phyloP scores from a whole-genome alignment of 495 filamentous ascomycete species.

The Penicillium bialowiezense region DNA sequence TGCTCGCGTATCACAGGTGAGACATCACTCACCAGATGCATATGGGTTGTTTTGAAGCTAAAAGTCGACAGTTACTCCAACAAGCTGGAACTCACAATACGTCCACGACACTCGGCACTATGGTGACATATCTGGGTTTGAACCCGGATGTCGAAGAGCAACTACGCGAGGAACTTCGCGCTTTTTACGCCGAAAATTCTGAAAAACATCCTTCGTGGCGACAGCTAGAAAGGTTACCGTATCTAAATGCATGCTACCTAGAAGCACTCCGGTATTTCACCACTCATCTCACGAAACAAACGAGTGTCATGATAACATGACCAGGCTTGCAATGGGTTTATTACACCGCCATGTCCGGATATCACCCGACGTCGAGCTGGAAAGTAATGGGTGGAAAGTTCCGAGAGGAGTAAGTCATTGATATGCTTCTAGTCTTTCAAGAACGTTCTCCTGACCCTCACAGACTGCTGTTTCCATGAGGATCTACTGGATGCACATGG shows the following conservation, averaged over 20 bases:
- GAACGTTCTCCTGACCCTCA: no score
- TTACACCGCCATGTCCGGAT: neutral
- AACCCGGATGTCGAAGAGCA: neutral
- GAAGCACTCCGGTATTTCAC: conserved; percentile 42
- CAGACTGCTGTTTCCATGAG: conserved; percentile 48
- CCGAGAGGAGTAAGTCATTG: conserved; percentile 1
- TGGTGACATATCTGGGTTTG: no score
- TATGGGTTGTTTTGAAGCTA: no score
- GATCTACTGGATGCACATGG: conserved; percentile 62
- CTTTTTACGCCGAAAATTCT: conserved; percentile 11
- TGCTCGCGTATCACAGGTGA: no score
- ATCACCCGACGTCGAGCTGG: conserved; percentile 1
- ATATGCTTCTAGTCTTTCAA: no score
- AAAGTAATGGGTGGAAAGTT: neutral
- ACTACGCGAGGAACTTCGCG: neutral
- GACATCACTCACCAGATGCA: no score
- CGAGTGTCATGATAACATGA: no score
- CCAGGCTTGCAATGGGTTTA: conserved; percentile 22
- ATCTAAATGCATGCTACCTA: conserved; percentile 51
- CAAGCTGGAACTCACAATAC: no score
- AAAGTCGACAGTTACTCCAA: no score
- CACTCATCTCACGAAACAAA: no score
- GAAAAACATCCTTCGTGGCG: conserved; percentile 17
- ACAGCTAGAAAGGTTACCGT: conserved; percentile 30
- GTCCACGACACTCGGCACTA: no score